A percentile compares a stretch with the other conserved stretches of the same genome.
Evolutionary conservation across 805 yeast species (phyloP).

Genomic region (Metschnikowia hibisci): DNA sequence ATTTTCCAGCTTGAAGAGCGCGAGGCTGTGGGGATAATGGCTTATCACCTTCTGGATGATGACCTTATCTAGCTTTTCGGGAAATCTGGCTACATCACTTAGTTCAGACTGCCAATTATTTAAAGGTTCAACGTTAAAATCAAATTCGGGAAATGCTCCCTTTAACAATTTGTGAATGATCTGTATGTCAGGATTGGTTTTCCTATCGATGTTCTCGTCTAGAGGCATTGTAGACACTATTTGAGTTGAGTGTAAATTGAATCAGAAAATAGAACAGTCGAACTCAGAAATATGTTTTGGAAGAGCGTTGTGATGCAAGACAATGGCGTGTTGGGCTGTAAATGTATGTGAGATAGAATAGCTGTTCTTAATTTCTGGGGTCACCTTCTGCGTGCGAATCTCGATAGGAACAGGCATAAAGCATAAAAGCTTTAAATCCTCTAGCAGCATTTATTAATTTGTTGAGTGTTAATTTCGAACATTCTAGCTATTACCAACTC

Average conservation of each 20-base stretch:
- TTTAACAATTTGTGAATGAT: conserved; percentile 3
- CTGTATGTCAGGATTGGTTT: conserved; percentile 2
- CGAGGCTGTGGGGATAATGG: conserved; percentile 12
- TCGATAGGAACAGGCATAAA: too few species aligned
- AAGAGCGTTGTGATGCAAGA: neutral
- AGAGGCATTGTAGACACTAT: neutral
- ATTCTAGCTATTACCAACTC: too few species aligned
- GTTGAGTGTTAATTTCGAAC: too few species aligned
- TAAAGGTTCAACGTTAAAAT: conserved; percentile 27
- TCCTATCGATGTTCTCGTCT: neutral
- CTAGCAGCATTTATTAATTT: too few species aligned
- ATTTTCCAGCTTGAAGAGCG: conserved; percentile 6
- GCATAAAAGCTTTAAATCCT: too few species aligned
- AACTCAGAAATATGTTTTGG: neutral
- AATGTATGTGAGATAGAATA: neutral
- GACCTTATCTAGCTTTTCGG: conserved; percentile 16
- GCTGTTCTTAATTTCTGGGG: conserved; percentile 4
- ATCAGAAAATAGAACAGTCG: neutral
- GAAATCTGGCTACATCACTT: conserved; percentile 22
- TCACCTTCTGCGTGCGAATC: neutral
- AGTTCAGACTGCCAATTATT: conserved; percentile 37
- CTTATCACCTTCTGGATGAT: conserved; percentile 26
- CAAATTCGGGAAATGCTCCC: conserved; percentile 20
- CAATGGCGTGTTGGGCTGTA: neutral
- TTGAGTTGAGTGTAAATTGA: too few species aligned